phyloP scores from a whole-genome alignment of 2,329 filamentous ascomycete species.

The Talaromyces rugulosus region DNA sequence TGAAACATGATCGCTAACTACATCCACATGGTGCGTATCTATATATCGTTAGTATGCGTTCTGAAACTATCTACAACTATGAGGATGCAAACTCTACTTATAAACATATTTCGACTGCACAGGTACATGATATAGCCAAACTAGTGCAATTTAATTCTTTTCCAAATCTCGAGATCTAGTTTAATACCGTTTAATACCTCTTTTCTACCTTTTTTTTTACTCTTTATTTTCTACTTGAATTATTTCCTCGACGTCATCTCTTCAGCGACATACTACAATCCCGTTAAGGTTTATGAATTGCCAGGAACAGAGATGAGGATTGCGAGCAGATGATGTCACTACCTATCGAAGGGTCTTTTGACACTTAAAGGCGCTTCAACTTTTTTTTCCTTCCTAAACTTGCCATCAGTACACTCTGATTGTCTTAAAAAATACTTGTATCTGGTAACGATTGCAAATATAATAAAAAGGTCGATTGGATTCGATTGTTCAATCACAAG shows the following conservation, averaged over 20 bases:
- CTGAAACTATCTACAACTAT: neutral
- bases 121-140: neutral
- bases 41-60: neutral
- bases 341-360: neutral
- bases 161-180: neutral
- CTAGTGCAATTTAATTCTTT: neutral
- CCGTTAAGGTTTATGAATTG: neutral
- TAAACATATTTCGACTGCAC: neutral
- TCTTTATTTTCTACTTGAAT: too few species aligned
- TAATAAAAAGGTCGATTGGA: neutral
- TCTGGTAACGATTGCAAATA: neutral
- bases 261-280: too few species aligned
- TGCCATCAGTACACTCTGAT: neutral
- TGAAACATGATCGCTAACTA: neutral
- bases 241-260: too few species aligned
- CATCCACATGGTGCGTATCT: neutral
- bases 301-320: slow-evolving; percentile 1
- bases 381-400: neutral
- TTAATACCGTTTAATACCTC: neutral
- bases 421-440: neutral
- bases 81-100: neutral
- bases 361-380: neutral
- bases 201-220: neutral
- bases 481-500: neutral
- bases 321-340: slow-evolving; percentile 11